Evolutionary conservation across 1,284 basidiomycete species (phyloP), one percentile per base, ranked within the genome.

Genomic region (Melampsora larici-populina): DNA sequence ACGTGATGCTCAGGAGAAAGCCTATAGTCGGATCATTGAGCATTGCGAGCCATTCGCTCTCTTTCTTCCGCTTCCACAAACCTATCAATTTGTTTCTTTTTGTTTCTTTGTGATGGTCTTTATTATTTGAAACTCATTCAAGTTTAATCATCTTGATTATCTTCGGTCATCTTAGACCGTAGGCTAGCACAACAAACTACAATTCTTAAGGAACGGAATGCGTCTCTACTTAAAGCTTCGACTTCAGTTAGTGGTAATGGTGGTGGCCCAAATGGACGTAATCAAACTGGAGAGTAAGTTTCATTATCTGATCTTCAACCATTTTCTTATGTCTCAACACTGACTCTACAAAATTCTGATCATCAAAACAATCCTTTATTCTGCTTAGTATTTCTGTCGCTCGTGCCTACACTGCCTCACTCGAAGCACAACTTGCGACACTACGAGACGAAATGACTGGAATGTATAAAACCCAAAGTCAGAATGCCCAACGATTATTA

Each of bases 401-500:
- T 62, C 88, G 89, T 26, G 93, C 93, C 31, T 94, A 97, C 83
- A 90, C 95, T 81, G 86, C 90, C 0, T 96, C 95, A 18, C 89
- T 98, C 70, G 94, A 98, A 84, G 90, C 91, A 2, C 94, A 98
- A 83, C 92, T 98, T 83, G 92, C 92, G 2, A 89, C 91, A 7
- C 87, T 96, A 65, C 89, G 94, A 33, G 91, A 93, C 81, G 96
- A 98, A 84, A 87, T 98, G 60, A 91, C 94, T 2, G 91, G 90
- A 7, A 89, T 97, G 1, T 99, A 99, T 87, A 96, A 97, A 84
- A 93, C 93, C 0, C 95, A 98, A 83, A 92, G 92, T 0, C 93
- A 96, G 85, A 97, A 97, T 84, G 93, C 94, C 0, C 95, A 97
- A 83, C 88, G 93, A 55, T 87, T 96, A 17, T 87, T 99, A 18